Conservation (phyloP, 2,329 filamentous ascomycete genomes). For the Cercospora sojina region DNA sequence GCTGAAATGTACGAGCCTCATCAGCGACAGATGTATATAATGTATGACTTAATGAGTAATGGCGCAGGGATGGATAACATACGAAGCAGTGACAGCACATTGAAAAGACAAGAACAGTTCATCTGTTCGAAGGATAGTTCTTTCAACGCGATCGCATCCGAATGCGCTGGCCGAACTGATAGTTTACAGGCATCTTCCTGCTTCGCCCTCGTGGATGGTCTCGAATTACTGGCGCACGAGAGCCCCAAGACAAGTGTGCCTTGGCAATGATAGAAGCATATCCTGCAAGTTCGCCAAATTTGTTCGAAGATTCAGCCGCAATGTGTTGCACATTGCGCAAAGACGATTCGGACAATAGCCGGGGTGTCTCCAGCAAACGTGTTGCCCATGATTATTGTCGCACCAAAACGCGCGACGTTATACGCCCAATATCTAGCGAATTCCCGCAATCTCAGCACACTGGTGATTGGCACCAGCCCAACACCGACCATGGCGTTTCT, state of each 20-base stretch:
- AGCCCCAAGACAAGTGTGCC: background rate
- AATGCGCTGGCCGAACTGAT: background rate
- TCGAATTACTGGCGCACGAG: background rate
- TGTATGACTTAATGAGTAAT: slow-evolving; percentile 13
- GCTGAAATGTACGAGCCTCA: background rate
- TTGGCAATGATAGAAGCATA: background rate
- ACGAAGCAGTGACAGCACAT: slow-evolving; percentile 5
- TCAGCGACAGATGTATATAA: slow-evolving; percentile 16
- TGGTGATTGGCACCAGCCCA: background rate
- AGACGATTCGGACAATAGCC: background rate
- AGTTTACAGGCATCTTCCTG: slow-evolving; percentile 7
- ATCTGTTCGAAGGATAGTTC: background rate
- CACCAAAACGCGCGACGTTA: background rate
- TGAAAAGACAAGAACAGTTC: background rate
- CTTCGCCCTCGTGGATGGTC: slow-evolving; percentile 7
- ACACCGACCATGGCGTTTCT: background rate
- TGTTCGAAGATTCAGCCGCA: background rate
- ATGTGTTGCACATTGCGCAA: background rate
- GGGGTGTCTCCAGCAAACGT: background rate
- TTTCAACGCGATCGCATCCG: background rate
- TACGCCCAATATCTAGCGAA: background rate
- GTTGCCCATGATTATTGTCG: background rate
- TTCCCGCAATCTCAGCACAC: background rate
- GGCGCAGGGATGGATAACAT: slow-evolving; percentile 5
- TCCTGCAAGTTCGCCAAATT: background rate